phyloP scores from a whole-genome alignment of 352 stramenopile species.

The Phytophthora constricta region DNA sequence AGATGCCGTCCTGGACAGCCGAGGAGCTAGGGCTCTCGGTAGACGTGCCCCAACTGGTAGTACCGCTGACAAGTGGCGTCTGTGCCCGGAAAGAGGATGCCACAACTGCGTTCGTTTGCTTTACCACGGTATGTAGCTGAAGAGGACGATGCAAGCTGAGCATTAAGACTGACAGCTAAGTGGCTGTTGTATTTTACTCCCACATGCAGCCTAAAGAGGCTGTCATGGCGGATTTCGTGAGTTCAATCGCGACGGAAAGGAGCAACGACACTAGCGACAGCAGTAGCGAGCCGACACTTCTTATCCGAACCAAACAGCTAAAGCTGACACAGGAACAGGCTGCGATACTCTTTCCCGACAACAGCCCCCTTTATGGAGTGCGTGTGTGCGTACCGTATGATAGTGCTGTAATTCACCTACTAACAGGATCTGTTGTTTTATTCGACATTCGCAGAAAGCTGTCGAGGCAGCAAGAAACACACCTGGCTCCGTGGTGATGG shows the following conservation, averaged over 20 bases:
- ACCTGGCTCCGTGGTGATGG: slow-evolving; percentile 58
- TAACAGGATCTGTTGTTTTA: too few species aligned
- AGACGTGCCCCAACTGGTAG: slow-evolving; percentile 47
- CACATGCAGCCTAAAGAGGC: slow-evolving; percentile 46
- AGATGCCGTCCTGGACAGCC: slow-evolving; percentile 48
- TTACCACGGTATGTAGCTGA: slow-evolving; percentile 34
- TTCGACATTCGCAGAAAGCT: slow-evolving; percentile 36
- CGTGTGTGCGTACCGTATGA: background rate
- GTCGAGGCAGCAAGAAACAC: slow-evolving; percentile 33
- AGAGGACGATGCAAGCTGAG: too few species aligned
- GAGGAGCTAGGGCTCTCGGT: slow-evolving; percentile 56
- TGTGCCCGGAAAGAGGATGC: slow-evolving; percentile 35
- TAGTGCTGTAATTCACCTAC: too few species aligned
- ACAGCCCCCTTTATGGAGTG: slow-evolving; percentile 22
- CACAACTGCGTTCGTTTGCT: slow-evolving; percentile 48
- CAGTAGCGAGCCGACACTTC: slow-evolving; percentile 16
- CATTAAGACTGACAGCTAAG: too few species aligned
- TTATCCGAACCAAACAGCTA: slow-evolving; percentile 63
- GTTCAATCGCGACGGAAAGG: slow-evolving; percentile 29
- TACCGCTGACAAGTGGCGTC: slow-evolving; percentile 57
- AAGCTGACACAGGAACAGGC: slow-evolving; percentile 49
- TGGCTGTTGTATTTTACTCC: too few species aligned
- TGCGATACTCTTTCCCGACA: slow-evolving; percentile 39
- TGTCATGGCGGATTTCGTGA: slow-evolving; percentile 59
- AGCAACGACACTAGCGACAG: background rate